These are phyloP conservation scores for Phialocephala subalpina DNA, from an alignment of 2,329 filamentous ascomycete genomes.

Conservation along the genomic window DNA sequence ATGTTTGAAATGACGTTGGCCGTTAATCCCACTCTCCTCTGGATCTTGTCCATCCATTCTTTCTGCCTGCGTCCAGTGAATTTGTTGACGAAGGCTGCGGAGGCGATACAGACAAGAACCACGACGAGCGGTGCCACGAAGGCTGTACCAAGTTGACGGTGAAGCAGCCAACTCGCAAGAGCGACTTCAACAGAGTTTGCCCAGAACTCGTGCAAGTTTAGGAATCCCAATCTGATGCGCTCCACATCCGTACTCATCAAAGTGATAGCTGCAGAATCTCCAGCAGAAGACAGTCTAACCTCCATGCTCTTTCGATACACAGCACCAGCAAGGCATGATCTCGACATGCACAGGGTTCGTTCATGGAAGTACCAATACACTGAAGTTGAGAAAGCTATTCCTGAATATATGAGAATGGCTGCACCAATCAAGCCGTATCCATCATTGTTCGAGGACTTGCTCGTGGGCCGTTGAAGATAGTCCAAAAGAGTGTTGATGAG, in stretches of 20 bases:
- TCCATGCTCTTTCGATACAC: constrained; percentile 56
- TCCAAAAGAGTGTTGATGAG: constrained; percentile 25
- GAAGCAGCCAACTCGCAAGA: constrained; percentile 46
- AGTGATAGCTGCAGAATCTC: constrained; percentile 44
- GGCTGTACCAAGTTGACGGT: constrained; percentile 28
- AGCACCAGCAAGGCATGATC: constrained; percentile 52
- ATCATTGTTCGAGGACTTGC: constrained; percentile 11
- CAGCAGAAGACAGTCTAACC: constrained; percentile 44
- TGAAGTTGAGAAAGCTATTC: constrained; percentile 38
- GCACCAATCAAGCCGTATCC: constrained; percentile 36
- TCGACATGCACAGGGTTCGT: constrained; percentile 51
- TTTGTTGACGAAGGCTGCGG: constrained; percentile 28
- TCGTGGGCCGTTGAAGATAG: constrained; percentile 33
- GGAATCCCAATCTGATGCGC: constrained; percentile 38
- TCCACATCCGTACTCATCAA: constrained; percentile 52
- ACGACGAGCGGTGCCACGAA: constrained; percentile 52
- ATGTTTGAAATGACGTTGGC: constrained; percentile 47
- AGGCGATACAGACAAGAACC: constrained; percentile 46
- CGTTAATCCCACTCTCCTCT: constrained; percentile 30
- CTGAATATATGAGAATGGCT: constrained; percentile 29
- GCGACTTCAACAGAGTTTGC: constrained; percentile 47
- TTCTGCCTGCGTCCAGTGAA: constrained; percentile 33
- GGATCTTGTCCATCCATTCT: constrained; percentile 31
- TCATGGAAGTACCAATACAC: constrained; percentile 42
- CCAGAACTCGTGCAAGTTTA: constrained; percentile 47